Evolutionary conservation across 345 rosid genomes (phyloP), one percentile per base, ranked within the genome.

Genomic region (Linum usitatissimum): DNA sequence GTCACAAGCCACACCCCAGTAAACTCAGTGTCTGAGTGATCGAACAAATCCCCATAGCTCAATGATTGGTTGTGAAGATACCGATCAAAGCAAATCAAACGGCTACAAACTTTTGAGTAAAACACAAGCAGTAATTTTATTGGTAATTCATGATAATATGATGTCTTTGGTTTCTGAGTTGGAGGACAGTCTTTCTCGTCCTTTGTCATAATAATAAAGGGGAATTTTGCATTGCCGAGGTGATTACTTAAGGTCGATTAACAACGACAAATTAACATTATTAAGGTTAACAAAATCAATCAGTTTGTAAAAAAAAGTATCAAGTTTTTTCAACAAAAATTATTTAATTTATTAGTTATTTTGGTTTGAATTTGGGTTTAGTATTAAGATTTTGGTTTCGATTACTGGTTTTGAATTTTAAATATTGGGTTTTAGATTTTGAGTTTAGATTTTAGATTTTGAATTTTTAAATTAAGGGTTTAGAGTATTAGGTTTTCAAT

Each of bases 151-250:
- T 23, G 28, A 2, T 23, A 40, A 2, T 23, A 40, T 61, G 30
- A 17, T 64, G 68, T 54, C 30, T 58, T 68, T 68, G 57, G 75
- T 34, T 23, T 49, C 62, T 71, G 70, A 71, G 62, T 62, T 4
- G 74, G 55, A 49, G 53, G 38, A 8, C 12, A 8, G 19, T 30
- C 5, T 45, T 10, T 45, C 51, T 45, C 51, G 51, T 45, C 51
- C 51, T 45, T 23, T 45, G 51, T 45, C 51, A n/a, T n/a, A n/a
- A n/a, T n/a, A n/a, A 34, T 66, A 8, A 67, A 42, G 34, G 61
- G 65, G 30, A 58, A 58, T 49, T 70, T 66, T 45, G 74, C 59
- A 31, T 58, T 18, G 17, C 55, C 57, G 64, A 21, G 19, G 63
- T 18, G 30, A 55, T 55, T 55, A n/a, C n/a, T n/a, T n/a, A 55